phyloP scores from a whole-genome alignment of 2,329 filamentous ascomycete species.

The Escovopsis sp. region DNA sequence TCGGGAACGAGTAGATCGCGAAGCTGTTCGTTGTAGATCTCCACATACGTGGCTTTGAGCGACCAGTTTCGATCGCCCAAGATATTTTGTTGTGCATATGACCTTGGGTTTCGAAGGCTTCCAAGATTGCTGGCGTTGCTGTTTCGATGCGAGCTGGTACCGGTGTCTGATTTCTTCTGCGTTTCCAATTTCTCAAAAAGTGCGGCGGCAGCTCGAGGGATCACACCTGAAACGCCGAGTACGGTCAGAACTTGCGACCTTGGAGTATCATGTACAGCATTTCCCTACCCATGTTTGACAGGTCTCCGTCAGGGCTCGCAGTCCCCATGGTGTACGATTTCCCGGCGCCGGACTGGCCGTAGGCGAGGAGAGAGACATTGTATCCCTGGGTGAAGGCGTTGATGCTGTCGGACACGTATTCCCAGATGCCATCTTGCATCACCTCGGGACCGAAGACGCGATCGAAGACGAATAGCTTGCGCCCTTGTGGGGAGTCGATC shows the following conservation, averaged over 20 bases:
- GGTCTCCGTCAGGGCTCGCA: slow-evolving; percentile 57
- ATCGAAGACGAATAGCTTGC: slow-evolving; percentile 93
- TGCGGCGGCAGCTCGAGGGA: slow-evolving; percentile 72
- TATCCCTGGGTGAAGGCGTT: slow-evolving; percentile 86
- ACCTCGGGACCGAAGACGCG: slow-evolving; percentile 77
- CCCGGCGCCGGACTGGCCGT: slow-evolving; percentile 91
- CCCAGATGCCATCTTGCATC: slow-evolving; percentile 80
- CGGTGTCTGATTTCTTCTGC: slow-evolving; percentile 30
- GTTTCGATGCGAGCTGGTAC: slow-evolving; percentile 29
- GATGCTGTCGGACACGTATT: slow-evolving; percentile 84
- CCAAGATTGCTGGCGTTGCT: slow-evolving; percentile 23
- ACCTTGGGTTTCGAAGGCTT: slow-evolving; percentile 54
- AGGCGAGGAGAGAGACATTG: slow-evolving; percentile 94
- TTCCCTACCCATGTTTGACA: slow-evolving; percentile 62
- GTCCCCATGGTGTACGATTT: slow-evolving; percentile 99
- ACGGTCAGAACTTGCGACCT: neutral
- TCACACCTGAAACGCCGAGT: slow-evolving; percentile 65
- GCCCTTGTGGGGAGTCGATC: slow-evolving; percentile 82
- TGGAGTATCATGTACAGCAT: too few species aligned
- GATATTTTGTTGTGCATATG: slow-evolving; percentile 40
- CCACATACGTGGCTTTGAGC: slow-evolving; percentile 82
- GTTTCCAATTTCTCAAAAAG: slow-evolving; percentile 79
- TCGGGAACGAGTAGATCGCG: slow-evolving; percentile 80
- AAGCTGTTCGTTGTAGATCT: slow-evolving; percentile 96
- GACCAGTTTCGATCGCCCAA: slow-evolving; percentile 67